phyloP scores from a whole-genome alignment of 2,329 filamentous ascomycete genomes.

The Alternaria incomplexa region DNA sequence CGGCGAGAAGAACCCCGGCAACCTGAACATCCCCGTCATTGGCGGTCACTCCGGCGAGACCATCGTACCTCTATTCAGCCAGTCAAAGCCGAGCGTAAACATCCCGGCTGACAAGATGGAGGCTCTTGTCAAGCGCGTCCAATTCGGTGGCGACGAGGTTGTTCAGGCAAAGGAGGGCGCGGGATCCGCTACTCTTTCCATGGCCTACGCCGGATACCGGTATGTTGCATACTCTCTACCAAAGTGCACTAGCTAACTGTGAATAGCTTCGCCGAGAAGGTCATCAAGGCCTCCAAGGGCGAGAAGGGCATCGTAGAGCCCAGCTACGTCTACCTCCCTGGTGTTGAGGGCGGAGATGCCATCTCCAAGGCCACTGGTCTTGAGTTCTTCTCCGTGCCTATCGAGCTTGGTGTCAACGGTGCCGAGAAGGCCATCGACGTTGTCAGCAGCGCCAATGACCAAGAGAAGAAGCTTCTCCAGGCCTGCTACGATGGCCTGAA shows the following conservation, averaged over 20 bases:
- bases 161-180: constrained; percentile 93
- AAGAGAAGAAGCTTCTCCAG: constrained; percentile 87
- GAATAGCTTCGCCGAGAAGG: constrained; percentile 82
- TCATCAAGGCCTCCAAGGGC: constrained; percentile 86
- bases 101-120: constrained; percentile 92
- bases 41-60: constrained; percentile 98
- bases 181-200: constrained; percentile 89
- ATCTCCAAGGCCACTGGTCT: constrained; percentile 81
- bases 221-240: background rate
- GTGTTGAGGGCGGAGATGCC: constrained; percentile 84
- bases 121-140: constrained; percentile 88
- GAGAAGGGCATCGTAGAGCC: constrained; percentile 94
- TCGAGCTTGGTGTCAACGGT: constrained; percentile 88
- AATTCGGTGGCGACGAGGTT: constrained; percentile 97
- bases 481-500: constrained; percentile 78
- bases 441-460: constrained; percentile 75
- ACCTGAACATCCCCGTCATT: constrained; percentile 87
- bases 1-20: constrained; percentile 81
- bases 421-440: constrained; percentile 85
- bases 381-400: constrained; percentile 95
- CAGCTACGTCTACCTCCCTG: constrained; percentile 93
- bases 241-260: background rate
- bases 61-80: constrained; percentile 96
- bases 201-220: constrained; percentile 91
- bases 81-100: constrained; percentile 77